Base-by-base conservation (phyloP, 202 grass and related monocot genomes). In the Setaria viridis region DNA sequence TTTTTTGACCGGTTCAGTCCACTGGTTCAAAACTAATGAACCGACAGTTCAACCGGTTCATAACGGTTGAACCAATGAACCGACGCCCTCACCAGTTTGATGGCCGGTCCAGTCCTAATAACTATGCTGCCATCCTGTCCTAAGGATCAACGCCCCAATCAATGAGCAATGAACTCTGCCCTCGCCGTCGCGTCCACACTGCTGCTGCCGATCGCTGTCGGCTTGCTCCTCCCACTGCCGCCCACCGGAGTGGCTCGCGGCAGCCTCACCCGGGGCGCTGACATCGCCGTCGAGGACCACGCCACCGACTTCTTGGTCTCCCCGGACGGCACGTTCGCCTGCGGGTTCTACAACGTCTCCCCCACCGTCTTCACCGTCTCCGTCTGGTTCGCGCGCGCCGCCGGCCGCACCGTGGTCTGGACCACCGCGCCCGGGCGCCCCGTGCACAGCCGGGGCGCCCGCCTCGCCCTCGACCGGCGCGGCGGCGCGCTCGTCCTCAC, bases 241-340 rank as follows among this genome's bases (percentile, higher is more conserved):
- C 0, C 6, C 16, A 34, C 34, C 35, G 78, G 20, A n/a, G 69
- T 45, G 2, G 50, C 6, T 2, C 66, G 87, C 21, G 66, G 60
- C 29, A 60, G 14, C 67, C 85, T 95, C 33, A 0, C 4, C 49
- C 81, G 82, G 4, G 88, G 87, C 49, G 69, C 47, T 1, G 87
- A 77, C 56, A 90, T 95, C 65, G 83, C 87, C 19, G 91, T 91
- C 8, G 89, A 93, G 83, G 72, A 95, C 85, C 50, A 90, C 15
- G 45, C 70, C 51, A 68, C 72, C 29, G 77, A 86, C 82, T 58
- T 91, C 81, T 67, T 93, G 1, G 67, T 29, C 53, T 93, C 94
- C 19, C 48, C 87, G 32, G 82, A 81, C 49, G 91, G 91, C 71
- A 70, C 78, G 4, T 95, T 95, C 70, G 50, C 89, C 25, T 80